A percentile compares a stretch with the other conserved stretches of the same genome.
phyloP scores from a whole-genome alignment of 768 basidiomycete genomes.

The Boletus eberwhitei region DNA sequence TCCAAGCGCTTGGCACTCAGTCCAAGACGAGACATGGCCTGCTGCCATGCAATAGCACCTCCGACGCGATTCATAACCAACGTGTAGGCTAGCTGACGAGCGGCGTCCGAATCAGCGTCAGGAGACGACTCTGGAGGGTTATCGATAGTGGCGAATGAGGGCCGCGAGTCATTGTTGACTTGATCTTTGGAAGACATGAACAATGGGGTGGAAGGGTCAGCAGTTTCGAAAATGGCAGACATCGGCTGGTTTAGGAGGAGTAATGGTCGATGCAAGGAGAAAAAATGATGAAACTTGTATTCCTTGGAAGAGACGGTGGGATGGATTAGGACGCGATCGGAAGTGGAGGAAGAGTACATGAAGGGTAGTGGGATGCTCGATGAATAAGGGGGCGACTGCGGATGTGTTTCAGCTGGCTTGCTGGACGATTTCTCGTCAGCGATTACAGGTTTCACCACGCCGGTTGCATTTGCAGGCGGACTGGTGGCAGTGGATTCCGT shows the following conservation, averaged over 20 bases:
- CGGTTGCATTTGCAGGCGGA: conserved; percentile 11
- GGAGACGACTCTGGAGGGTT: conserved; percentile 48
- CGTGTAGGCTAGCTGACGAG: conserved; percentile 73
- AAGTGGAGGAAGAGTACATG: conserved; percentile 5
- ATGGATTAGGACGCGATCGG: conserved; percentile 35
- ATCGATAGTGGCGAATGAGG: conserved; percentile 32
- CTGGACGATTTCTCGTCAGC: conserved; percentile 29
- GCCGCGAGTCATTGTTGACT: conserved; percentile 28
- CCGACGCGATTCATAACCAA: conserved; percentile 66
- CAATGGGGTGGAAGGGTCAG: conserved; percentile 16
- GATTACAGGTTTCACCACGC: conserved; percentile 14
- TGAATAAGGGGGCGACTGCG: conserved; percentile 19
- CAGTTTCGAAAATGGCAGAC: conserved; percentile 48
- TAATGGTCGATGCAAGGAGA: conserved; percentile 76
- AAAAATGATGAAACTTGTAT: conserved; percentile 81
- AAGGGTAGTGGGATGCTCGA: conserved; percentile 16
- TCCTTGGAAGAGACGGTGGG: conserved; percentile 62
- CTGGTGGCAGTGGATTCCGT: conserved; percentile 24
- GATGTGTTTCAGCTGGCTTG: conserved; percentile 21
- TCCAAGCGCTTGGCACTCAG: conserved; percentile 50
- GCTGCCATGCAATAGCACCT: conserved; percentile 65
- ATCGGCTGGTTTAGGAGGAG: conserved; percentile 64
- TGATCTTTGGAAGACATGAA: conserved; percentile 17
- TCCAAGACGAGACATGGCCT: conserved; percentile 61
- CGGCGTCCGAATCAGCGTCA: conserved; percentile 77